These are phyloP conservation scores for Botrytis fabae DNA, from an alignment of 2,329 filamentous ascomycete species.

Conservation along the genomic window DNA sequence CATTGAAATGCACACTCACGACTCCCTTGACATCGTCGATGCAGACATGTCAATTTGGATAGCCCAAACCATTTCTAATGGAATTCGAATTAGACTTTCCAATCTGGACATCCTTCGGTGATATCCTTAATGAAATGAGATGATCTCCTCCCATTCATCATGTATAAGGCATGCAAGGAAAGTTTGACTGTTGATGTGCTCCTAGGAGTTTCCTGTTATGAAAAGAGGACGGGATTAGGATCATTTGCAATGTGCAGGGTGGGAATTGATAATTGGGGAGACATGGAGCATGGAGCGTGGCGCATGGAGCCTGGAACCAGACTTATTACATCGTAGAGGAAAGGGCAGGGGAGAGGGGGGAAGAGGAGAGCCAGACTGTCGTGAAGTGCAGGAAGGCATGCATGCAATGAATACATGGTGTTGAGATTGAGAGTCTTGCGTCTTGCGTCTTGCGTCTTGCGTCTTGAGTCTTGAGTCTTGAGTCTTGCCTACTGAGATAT, in stretches of 20 bases:
- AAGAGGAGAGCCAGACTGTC: background rate
- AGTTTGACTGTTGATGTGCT: background rate
- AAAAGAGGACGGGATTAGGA: background rate
- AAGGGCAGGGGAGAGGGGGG: background rate
- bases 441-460: background rate
- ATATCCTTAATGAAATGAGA: conserved; percentile 10
- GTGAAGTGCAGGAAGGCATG: background rate
- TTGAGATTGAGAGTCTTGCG: background rate
- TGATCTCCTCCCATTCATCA: background rate
- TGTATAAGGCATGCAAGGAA: background rate
- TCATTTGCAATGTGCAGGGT: background rate
- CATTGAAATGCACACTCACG: background rate
- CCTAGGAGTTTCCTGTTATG: background rate
- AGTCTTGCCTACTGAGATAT: background rate
- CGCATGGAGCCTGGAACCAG: background rate
- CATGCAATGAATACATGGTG: background rate
- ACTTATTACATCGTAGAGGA: background rate
- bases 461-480: background rate
- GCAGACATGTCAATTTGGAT: background rate
- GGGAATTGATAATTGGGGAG: background rate
- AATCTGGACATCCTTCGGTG: background rate
- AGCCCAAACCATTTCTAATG: background rate
- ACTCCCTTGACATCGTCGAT: background rate
- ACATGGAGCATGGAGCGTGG: background rate
- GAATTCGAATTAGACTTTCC: background rate